Evolutionary conservation across 2,329 filamentous ascomycete species (phyloP), one percentile per base, ranked within the genome.

Genomic region (Alternaria gansuensis): DNA sequence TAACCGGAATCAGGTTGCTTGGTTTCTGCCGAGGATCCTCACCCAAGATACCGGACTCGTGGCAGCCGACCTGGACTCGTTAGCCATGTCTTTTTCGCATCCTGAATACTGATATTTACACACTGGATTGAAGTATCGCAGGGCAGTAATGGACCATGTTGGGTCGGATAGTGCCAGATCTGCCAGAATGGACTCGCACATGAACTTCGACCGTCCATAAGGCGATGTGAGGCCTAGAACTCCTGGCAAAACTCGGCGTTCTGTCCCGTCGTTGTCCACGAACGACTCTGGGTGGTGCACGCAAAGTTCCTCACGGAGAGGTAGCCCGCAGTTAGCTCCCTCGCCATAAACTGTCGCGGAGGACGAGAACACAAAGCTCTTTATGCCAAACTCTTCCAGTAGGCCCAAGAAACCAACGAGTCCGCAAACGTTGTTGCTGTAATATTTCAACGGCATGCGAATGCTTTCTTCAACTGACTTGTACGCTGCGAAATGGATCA

Each of bases 401-500:
- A 84, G 79, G 17, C 80, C 75, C 29, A 88, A 81, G 57, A 90
- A 83, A 58, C 87, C 81, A 46, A 90, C 80, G 5, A 90, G 77
- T 0, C 87, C 88, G 65, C 83, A 84, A 31, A 90, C 86, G 60
- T 90, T 90, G 79, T 90, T 90, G 59, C 82, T 81, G 75, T 90
- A 90, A 75, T 90, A 90, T 58, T 83, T 83, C 55, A 90, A 75
- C 0, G 87, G 87, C 57, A 81, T 78, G 26, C 77, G 74, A 60
- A 89, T 88, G 41, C 85, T 88, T 66, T 90, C 87, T 26, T 83
- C 83, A 0, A 89, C 87, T 2, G 87, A 86, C 72, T 90, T 90
- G 79, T 85, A 85, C 1, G 88, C 88, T 13, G 88, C 88, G 64
- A 90, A 90, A 69, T 90, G 88, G 57, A 90, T 88, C n/a, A 90